phyloP scores from a whole-genome alignment of 306 rosid species.

The Vachellia collinsii region DNA sequence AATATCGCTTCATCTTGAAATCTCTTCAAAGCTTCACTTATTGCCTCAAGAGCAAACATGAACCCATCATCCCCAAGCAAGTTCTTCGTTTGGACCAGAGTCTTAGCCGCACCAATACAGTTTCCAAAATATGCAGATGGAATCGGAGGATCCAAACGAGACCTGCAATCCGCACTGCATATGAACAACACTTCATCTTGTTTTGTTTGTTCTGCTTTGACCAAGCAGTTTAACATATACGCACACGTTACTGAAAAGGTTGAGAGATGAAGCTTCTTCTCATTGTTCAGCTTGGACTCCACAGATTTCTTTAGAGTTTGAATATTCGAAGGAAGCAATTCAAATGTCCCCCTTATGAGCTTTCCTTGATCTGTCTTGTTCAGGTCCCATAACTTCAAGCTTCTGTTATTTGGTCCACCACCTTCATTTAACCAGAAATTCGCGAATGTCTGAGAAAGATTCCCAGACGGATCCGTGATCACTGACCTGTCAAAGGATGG shows the following conservation, averaged over 20 bases:
- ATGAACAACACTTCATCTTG: background rate
- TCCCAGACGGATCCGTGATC: background rate
- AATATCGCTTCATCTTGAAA: slow-evolving; percentile 30
- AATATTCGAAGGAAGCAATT: background rate
- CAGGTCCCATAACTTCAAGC: background rate
- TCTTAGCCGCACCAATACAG: background rate
- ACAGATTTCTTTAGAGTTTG: background rate
- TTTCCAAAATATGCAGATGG: background rate
- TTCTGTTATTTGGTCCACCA: background rate
- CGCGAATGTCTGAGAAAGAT: background rate
- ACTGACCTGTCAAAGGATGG: background rate
- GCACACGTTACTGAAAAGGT: background rate
- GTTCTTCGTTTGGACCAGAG: background rate
- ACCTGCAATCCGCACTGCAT: background rate
- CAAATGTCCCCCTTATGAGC: no score
- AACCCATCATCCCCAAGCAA: background rate
- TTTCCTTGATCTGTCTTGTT: background rate
- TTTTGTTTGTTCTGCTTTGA: background rate
- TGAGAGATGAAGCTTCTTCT: background rate
- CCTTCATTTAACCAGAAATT: background rate
- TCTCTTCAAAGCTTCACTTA: slow-evolving; percentile 28
- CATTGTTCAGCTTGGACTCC: background rate
- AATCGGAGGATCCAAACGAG: slow-evolving; percentile 5
- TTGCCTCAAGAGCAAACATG: slow-evolving; percentile 16
- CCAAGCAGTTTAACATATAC: background rate